These are phyloP conservation scores for Scheffersomyces quercinus DNA, from an alignment of 1,139 yeast species.

Conservation along the genomic window DNA sequence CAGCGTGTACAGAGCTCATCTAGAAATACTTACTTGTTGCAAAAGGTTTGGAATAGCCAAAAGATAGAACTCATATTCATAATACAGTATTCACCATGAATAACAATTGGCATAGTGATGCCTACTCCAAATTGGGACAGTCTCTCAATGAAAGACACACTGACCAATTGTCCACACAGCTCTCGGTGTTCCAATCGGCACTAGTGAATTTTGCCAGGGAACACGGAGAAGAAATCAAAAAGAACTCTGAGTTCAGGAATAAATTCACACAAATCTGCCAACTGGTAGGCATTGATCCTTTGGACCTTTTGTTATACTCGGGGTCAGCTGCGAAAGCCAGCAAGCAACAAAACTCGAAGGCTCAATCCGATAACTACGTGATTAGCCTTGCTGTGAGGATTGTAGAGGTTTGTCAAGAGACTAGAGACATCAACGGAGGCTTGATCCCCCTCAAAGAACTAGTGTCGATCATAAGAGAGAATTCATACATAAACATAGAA, in stretches of 20 bases:
- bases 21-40: too few relatives aligned
- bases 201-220: slow-evolving; percentile 63
- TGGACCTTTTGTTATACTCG: slow-evolving; percentile 47
- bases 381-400: slow-evolving; percentile 70
- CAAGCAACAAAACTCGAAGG: slow-evolving; percentile 1
- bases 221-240: slow-evolving; percentile 61
- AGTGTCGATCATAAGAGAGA: slow-evolving; percentile 23
- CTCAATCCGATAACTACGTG: slow-evolving; percentile 50
- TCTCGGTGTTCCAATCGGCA: slow-evolving; percentile 62
- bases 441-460: slow-evolving; percentile 67
- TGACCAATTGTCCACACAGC: slow-evolving; percentile 55
- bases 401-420: slow-evolving; percentile 71
- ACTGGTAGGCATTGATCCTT: slow-evolving; percentile 82
- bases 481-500: slow-evolving; percentile 31
- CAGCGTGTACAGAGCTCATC: too few relatives aligned
- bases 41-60: neutral
- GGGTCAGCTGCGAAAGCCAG: slow-evolving; percentile 1
- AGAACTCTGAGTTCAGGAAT: slow-evolving; percentile 62
- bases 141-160: slow-evolving; percentile 40
- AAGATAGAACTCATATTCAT: neutral
- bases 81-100: too few relatives aligned
- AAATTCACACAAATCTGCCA: slow-evolving; percentile 76
- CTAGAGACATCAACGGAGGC: slow-evolving; percentile 79
- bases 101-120: slow-evolving; percentile 14
- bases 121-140: slow-evolving; percentile 21